A percentile compares a stretch with the other conserved stretches of the same genome.
These are phyloP conservation scores for Cordyceps fumosorosea DNA, from an alignment of 2,329 filamentous ascomycete species.

Conservation along the genomic window DNA sequence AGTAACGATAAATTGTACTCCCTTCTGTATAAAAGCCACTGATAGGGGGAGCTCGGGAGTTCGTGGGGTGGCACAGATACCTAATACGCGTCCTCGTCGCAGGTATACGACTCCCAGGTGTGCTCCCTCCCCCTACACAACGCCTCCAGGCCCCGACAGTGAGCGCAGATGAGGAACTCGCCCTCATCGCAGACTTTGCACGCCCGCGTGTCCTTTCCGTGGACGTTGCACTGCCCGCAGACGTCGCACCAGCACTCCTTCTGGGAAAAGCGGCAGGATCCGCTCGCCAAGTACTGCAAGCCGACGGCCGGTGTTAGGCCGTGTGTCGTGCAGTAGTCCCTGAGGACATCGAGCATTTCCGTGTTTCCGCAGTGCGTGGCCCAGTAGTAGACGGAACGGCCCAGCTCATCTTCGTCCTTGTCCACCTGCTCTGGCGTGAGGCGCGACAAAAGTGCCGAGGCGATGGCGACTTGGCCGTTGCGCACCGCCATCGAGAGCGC, in stretches of 20 bases:
- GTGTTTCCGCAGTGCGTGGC: background rate
- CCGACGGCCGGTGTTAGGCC: background rate
- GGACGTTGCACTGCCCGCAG: constrained; percentile 14
- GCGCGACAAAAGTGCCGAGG: background rate
- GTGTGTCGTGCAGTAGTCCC: background rate
- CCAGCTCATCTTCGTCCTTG: background rate
- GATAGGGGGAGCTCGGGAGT: too few species aligned
- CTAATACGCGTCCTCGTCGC: background rate
- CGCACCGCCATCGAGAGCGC: constrained; percentile 8
- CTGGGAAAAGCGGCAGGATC: background rate
- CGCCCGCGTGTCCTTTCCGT: background rate
- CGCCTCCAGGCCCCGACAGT: constrained; percentile 3
- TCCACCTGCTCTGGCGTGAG: background rate
- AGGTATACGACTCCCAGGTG: background rate
- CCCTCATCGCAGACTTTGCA: constrained; percentile 14
- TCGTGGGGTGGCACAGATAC: too few species aligned
- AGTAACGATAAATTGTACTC: too few species aligned
- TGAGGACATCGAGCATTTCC: background rate
- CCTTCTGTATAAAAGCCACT: too few species aligned
- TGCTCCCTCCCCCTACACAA: constrained; percentile 2
- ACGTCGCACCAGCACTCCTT: constrained; percentile 14
- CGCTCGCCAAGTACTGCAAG: background rate
- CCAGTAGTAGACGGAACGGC: constrained; percentile 1
- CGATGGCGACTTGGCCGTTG: background rate
- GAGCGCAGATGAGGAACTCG: constrained; percentile 14